Evolutionary conservation across 441 rosid species (phyloP), one percentile per base, ranked within the genome.

Genomic region (Melianthus villosus): DNA sequence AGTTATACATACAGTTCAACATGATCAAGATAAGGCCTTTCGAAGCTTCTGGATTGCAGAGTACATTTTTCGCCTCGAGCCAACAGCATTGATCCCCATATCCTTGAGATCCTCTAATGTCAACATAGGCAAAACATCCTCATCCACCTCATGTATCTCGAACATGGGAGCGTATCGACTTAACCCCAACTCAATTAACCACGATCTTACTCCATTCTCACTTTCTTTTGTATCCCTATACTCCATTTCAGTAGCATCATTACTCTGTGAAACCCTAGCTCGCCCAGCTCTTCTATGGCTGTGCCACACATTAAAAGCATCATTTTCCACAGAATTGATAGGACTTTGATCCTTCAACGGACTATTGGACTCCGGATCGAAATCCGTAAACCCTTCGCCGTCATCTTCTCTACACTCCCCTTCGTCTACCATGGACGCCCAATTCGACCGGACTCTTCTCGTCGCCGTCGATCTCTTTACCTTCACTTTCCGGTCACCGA

Each of bases 1-100:
- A 26, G 3, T 7, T 7, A 26, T 2, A 26, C 9, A 12, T 2
- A 6, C n/a, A 17, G 7, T 20, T 49, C 55, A n/a, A n/a, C n/a
- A n/a, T n/a, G n/a, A n/a, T 73, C 73, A 73, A 20, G 75, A 68
- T 35, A 63, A 59, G 18, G 72, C 78, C 55, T 58, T 65, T 22
- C 63, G 69, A 37, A 77, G 85, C 66, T 72, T 77, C 57, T 60
- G 75, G 18, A 77, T 77, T 1, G 81, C 81, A 15, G 68, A 44
- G 29, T 60, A 70, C 41, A 77, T 52, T 56, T 70, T 77, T 61
- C 85, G 47, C 46, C 85, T 54, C 6, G 85, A 77, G 17, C 85
- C 85, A 22, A 73, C 85, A 1, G 85, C 85, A 35, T 60, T 73
- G 7, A 77, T 70, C 20, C 85, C 85, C 85, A 77, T 77, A 46